Evolutionary conservation across 164 flowering plant species (phyloP).

Genomic region (Tetracentron sinense): DNA sequence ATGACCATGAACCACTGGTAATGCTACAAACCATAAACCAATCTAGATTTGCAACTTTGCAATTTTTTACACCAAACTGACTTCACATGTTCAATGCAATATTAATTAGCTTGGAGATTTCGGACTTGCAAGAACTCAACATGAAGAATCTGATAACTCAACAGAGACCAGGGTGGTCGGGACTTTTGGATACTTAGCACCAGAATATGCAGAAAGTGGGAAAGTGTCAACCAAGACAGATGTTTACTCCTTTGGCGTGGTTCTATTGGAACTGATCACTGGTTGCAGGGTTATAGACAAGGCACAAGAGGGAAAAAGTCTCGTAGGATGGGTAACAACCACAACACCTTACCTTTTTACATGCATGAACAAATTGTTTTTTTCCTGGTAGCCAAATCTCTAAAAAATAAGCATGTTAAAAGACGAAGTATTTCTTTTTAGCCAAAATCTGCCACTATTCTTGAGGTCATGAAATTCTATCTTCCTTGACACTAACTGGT

Average conservation of each 20-base stretch:
- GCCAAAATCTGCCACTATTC: not conserved
- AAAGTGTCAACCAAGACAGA: slow-evolving; percentile 63
- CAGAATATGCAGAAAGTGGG: slow-evolving; percentile 73
- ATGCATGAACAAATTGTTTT: not conserved
- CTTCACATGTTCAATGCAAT: slow-evolving; percentile 8
- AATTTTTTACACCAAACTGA: not conserved
- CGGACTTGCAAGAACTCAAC: slow-evolving; percentile 60
- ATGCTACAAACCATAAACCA: slow-evolving; percentile 1
- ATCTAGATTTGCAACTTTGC: not conserved
- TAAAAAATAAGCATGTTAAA: not conserved
- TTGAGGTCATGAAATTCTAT: not conserved
- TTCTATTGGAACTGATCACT: slow-evolving; percentile 60
- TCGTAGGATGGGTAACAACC: slow-evolving; percentile 63
- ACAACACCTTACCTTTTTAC: not conserved
- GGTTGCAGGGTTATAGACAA: slow-evolving; percentile 51
- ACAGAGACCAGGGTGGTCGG: slow-evolving; percentile 56
- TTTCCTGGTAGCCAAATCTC: not conserved
- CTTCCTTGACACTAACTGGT: not conserved
- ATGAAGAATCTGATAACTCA: slow-evolving; percentile 33
- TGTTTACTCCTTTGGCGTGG: slow-evolving; percentile 71
- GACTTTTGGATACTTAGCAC: slow-evolving; percentile 70
- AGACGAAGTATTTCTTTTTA: not conserved
- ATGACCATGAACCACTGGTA: slow-evolving; percentile 63
- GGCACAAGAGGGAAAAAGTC: slow-evolving; percentile 44
- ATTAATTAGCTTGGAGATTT: slow-evolving; percentile 81